Percentiles rank a stretch among this genome's conserved stretches.
Evolutionary conservation across 352 stramenopile species (phyloP).

Genomic region (Phytophthora pinifolia): DNA sequence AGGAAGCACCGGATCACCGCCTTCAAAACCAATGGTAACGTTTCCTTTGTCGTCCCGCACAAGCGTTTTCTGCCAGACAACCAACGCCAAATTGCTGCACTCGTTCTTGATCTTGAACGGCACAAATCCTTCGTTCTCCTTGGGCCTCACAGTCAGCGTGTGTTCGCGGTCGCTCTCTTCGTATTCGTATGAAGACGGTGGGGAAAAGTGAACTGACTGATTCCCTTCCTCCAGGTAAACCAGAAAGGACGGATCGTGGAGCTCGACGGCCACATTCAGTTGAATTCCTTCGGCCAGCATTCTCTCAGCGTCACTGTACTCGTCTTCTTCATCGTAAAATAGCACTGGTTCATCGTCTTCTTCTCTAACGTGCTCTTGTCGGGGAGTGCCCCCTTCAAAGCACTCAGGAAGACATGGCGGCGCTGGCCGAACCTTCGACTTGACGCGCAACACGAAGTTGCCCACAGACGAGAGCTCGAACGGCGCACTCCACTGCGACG

Average conservation of each 20-base stretch:
- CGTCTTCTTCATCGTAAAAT: conserved; percentile 42
- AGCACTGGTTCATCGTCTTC: conserved; percentile 29
- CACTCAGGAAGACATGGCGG: conserved; percentile 42
- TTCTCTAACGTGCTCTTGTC: conserved; percentile 19
- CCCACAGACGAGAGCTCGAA: conserved; percentile 81
- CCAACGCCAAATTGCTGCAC: conserved; percentile 69
- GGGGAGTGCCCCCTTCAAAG: conserved; percentile 35
- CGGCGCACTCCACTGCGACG: conserved; percentile 74
- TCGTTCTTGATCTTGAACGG: conserved; percentile 85
- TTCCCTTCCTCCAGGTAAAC: conserved; percentile 57
- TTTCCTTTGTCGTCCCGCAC: conserved; percentile 53
- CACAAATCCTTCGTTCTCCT: conserved; percentile 64
- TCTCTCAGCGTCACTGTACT: conserved; percentile 34
- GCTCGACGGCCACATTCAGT: conserved; percentile 76
- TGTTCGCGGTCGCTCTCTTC: conserved; percentile 29
- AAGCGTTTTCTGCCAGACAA: conserved; percentile 83
- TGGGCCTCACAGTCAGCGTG: conserved; percentile 32
- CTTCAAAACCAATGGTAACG: conserved; percentile 54
- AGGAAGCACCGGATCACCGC: conserved; percentile 64
- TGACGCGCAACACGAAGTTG: conserved; percentile 78
- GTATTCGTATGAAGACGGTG: conserved; percentile 33
- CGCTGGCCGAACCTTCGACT: conserved; percentile 51
- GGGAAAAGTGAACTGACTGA: conserved; percentile 24
- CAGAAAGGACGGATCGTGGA: conserved; percentile 79
- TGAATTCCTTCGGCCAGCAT: conserved; percentile 44